Evolutionary conservation across 169 alveolate genomes (phyloP), one percentile per base, ranked within the genome.

Genomic region (Plasmodium gonderi): DNA sequence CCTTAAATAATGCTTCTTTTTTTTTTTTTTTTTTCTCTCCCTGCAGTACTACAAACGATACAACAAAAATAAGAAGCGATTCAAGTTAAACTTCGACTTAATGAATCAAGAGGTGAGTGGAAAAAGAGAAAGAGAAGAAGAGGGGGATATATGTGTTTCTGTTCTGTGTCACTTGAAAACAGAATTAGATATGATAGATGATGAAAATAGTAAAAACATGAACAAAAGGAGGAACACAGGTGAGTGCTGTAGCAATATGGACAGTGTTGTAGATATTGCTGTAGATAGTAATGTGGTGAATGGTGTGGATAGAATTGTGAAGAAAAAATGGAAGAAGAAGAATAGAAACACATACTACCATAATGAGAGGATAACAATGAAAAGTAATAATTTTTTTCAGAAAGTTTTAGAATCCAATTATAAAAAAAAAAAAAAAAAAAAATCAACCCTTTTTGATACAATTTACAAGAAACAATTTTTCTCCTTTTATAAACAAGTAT

Each of bases 401-500:
- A 82, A 82, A 69, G n/a, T 82, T 44, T 44, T 68, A 4, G 36
- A 72, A 20, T 68, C 91, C 1, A 82, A 69, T 82, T 82, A 82
- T 82, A 82, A 44, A 69, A 44, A 36, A 12, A 82, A 82, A 69
- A 81, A 81, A 69, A 79, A 79, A 79, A 60, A 33, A 51, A 29
- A 79, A 29, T 14, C 33, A n/a, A 54, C 47, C 26, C 33, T 82
- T 20, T 72, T 82, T 45, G 91, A 82, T 12, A 67, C 54, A 17
- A 82, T 82, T 29, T 82, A 68, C 45, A 82, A 82, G 14, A 82
- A 82, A 23, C 91, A 82, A 82, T 82, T 82, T 67, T 82, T 82
- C 14, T 82, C 91, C 33, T 54, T 82, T 67, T 82, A 82, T 54
- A 79, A 82, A 69, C 31, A 82, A 45, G 54, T 42, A 33, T 82